These are phyloP conservation scores for Chrysochromulina parva DNA, from an alignment of 78 protist species.

Conservation along the genomic window DNA sequence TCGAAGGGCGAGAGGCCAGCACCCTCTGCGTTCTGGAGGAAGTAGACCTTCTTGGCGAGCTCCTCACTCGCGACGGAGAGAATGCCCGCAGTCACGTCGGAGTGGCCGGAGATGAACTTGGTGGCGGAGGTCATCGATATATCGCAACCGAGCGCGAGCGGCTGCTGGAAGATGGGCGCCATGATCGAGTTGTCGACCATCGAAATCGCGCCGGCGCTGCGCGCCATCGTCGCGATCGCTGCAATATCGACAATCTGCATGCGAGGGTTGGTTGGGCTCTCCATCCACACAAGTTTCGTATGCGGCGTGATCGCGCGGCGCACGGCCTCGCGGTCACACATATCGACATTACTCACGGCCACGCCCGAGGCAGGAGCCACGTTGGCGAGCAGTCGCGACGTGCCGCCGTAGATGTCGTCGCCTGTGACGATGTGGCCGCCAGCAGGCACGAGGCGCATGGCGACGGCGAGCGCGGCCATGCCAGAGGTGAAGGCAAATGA, in stretches of 20 bases:
- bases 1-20: conserved; percentile 42
- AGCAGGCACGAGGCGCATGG: not conserved
- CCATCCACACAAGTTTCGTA: conserved; percentile 50
- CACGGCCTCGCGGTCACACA: conserved; percentile 6
- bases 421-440: conserved; percentile 6
- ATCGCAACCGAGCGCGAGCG: conserved; percentile 73
- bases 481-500: conserved; percentile 35
- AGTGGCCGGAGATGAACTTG: conserved; percentile 73
- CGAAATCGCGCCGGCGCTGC: not conserved
- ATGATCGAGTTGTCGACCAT: conserved; percentile 60
- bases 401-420: conserved; percentile 62
- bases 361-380: not conserved
- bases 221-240: conserved; percentile 31
- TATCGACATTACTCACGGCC: not conserved
- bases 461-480: conserved; percentile 37
- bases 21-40: conserved; percentile 27
- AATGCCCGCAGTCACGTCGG: conserved; percentile 53
- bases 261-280: conserved; percentile 73
- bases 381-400: not conserved
- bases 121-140: conserved; percentile 62
- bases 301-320: not conserved
- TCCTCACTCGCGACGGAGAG: conserved; percentile 9
- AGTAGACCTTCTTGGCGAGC: conserved; percentile 19
- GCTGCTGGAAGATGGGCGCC: conserved; percentile 52
- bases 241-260: conserved; percentile 40